Evolutionary conservation across 805 yeast genomes (phyloP).

Genomic region (Candida maesae): DNA sequence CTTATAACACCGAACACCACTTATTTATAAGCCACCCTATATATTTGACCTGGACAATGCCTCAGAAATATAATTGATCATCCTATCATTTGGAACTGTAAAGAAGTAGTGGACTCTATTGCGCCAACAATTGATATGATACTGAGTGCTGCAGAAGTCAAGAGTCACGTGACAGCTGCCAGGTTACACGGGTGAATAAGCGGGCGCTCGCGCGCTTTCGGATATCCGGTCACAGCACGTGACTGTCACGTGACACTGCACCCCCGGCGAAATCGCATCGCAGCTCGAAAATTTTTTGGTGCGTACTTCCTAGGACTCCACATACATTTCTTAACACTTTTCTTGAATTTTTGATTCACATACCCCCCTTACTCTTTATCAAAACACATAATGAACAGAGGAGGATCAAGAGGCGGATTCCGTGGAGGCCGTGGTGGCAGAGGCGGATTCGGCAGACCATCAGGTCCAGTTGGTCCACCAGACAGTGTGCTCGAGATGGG

Average conservation of each 20-base stretch:
- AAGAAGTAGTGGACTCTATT: too few relatives aligned
- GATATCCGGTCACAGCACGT: too few relatives aligned
- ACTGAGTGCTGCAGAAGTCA: too few relatives aligned
- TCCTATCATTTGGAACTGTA: too few relatives aligned
- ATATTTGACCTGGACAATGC: too few relatives aligned
- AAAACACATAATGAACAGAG: conserved; percentile 34
- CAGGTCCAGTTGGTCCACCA: conserved; percentile 91
- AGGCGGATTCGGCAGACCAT: conserved; percentile 65
- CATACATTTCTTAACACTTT: conserved; percentile 4
- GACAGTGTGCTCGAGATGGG: conserved; percentile 96
- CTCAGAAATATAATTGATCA: too few relatives aligned
- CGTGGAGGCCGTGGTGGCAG: conserved; percentile 52
- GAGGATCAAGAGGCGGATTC: conserved; percentile 50
- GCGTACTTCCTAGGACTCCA: conserved; percentile 6
- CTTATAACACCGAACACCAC: too few relatives aligned
- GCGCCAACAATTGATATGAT: too few relatives aligned
- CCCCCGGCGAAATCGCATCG: neutral
- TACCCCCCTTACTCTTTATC: neutral
- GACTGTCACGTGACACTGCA: neutral
- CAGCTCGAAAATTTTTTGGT: conserved; percentile 13
- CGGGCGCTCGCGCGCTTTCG: too few relatives aligned
- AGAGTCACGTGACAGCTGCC: too few relatives aligned
- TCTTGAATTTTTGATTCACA: conserved; percentile 6
- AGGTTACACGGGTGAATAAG: too few relatives aligned
- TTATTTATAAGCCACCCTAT: too few relatives aligned